These are phyloP conservation scores for Microbotryum intermedium DNA, from an alignment of 1,284 basidiomycete species.

Conservation along the genomic window DNA sequence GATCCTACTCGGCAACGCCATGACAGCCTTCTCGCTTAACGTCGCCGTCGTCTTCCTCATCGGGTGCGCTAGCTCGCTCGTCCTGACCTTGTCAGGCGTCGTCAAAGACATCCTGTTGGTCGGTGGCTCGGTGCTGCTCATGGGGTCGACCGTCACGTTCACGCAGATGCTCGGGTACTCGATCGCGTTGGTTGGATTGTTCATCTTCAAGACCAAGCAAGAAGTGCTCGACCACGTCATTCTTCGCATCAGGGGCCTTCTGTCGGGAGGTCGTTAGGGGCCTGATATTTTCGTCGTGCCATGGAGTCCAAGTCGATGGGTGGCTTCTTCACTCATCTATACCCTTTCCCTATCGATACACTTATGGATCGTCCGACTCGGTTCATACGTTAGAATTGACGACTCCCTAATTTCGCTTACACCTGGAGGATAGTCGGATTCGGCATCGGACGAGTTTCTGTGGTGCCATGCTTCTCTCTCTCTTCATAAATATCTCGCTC, in stretches of 20 bases:
- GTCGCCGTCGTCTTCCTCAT: slow-evolving; percentile 45
- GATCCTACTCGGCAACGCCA: slow-evolving; percentile 43
- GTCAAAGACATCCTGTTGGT: slow-evolving; percentile 45
- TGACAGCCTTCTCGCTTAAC: slow-evolving; percentile 45
- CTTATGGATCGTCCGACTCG: too few species aligned
- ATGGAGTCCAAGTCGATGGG: too few species aligned
- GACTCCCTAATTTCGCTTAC: too few species aligned
- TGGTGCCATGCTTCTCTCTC: too few species aligned
- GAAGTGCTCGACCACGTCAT: slow-evolving; percentile 27
- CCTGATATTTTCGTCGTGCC: too few species aligned
- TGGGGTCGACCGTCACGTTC: slow-evolving; percentile 42
- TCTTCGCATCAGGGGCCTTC: neutral
- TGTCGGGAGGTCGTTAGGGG: too few species aligned
- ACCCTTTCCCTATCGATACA: too few species aligned
- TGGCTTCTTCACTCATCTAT: too few species aligned
- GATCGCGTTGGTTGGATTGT: slow-evolving; percentile 21
- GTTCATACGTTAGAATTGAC: too few species aligned
- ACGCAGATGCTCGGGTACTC: slow-evolving; percentile 37
- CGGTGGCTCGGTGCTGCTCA: slow-evolving; percentile 41
- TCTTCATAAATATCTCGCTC: too few species aligned
- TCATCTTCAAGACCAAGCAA: slow-evolving; percentile 17
- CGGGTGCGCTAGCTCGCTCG: slow-evolving; percentile 41
- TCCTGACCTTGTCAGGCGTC: slow-evolving; percentile 41
- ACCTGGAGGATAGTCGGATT: too few species aligned
- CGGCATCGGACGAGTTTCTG: too few species aligned